Base-by-base conservation (phyloP, 148 eudicot species). In the Nepenthes gracilis region DNA sequence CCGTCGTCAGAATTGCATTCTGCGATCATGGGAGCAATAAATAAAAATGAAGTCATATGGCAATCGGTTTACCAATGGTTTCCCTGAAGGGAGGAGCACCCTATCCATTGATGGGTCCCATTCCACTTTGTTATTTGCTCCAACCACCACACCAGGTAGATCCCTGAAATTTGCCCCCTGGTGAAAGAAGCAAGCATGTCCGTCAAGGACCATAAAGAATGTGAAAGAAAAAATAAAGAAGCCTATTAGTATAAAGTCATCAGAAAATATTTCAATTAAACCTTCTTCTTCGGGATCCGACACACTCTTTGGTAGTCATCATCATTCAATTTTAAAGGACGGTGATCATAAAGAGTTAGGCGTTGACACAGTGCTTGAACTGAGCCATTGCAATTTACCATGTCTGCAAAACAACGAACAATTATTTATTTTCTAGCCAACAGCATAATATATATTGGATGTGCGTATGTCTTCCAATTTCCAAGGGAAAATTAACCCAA, bases 131-230 rank as follows among this genome's bases (percentile, higher is more conserved):
- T 88, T 93, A 43, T 82, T 79, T 32, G 35, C 13, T 33, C 82
- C 66, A 15, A 88, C 89, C 49, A 63, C 59, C 15, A 93, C 87
- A 35, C 99, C 99, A 33, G 71, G 70, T 6, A 93, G 56, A 62
- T 93, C 71, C 57, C 96, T 73, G 43, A 84, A 93, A 55, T 86
- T 86, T 55, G 98, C 96, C 4, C 95, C 99, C 99, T 93, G n/a
- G 6, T 52, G n/a, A 52, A 13, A 6, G 1, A 33, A 55, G 33
- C 9, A 55, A 55, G 2, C 3, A 33, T 0, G 6, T 7, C 2
- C 14, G 58, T 62, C 73, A 70, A 51, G 58, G 8, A 45, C 68
- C 58, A 9, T 62, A 54, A 63, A 70, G 13, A n/a, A 50, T 2
- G 12, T 50, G 66, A 54, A 52, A 1, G 6, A 50, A 8, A 6